phyloP scores from a whole-genome alignment of 2,329 filamentous ascomycete genomes.

The Allantophomopsis lycopodina region DNA sequence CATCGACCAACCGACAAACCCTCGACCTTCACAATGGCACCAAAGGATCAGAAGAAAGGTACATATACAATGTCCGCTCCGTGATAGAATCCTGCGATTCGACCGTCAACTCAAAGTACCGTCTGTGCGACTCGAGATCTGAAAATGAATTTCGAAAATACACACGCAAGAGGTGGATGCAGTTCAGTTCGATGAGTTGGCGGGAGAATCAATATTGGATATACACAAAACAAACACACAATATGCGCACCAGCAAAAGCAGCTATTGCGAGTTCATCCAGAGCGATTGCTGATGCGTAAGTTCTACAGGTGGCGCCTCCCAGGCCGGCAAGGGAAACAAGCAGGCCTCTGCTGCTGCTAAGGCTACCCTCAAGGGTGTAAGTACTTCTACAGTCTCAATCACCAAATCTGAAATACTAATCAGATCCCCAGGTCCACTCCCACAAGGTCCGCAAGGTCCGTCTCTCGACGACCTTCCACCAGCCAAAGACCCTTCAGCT shows the following conservation, averaged over 20 bases:
- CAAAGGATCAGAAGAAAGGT: slow-evolving; percentile 21
- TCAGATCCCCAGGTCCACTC: slow-evolving; percentile 43
- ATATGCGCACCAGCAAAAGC: slow-evolving; percentile 42
- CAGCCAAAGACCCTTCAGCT: slow-evolving; percentile 91
- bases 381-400: slow-evolving; percentile 32
- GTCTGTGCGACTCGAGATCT: no score
- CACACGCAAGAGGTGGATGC: no score
- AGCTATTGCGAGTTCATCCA: slow-evolving; percentile 63
- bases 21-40: slow-evolving; percentile 14
- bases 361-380: slow-evolving; percentile 94
- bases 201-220: not conserved
- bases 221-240: not conserved
- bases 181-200: not conserved
- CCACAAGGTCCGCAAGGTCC: slow-evolving; percentile 88
- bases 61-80: slow-evolving; percentile 11
- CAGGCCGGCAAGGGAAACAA: slow-evolving; percentile 52
- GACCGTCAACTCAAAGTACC: no score
- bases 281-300: slow-evolving; percentile 60
- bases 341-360: slow-evolving; percentile 87
- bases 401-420: slow-evolving; percentile 20
- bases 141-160: no score
- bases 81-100: slow-evolving; percentile 2
- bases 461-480: slow-evolving; percentile 91
- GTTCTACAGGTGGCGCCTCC: slow-evolving; percentile 37
- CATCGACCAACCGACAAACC: not conserved